A percentile compares a stretch with the other conserved stretches of the same genome.
Evolutionary conservation across 495 filamentous ascomycete genomes (phyloP).

Genomic region (Penicillium coprophilum): DNA sequence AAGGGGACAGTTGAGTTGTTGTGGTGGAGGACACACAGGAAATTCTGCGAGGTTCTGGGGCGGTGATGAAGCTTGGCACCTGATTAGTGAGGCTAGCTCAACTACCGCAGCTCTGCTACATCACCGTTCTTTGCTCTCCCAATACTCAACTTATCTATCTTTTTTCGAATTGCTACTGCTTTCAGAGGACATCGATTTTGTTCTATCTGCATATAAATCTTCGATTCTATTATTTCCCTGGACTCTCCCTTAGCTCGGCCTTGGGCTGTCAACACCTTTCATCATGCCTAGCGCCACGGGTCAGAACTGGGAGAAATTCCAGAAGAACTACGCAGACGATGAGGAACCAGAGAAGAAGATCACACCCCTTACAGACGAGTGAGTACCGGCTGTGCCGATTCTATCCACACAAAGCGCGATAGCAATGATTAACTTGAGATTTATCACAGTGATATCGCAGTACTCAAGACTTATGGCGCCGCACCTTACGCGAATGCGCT

Average conservation of each 20-base stretch:
- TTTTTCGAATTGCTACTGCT: slow-evolving; percentile 19
- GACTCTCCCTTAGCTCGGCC: slow-evolving; percentile 22
- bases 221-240: slow-evolving; percentile 13
- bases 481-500: slow-evolving; percentile 89
- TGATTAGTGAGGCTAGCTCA: slow-evolving; percentile 45
- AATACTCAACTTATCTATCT: slow-evolving; percentile 21
- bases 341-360: slow-evolving; percentile 99
- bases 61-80: slow-evolving; percentile 48
- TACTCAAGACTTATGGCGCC: slow-evolving; percentile 97
- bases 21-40: slow-evolving; percentile 39
- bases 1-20: slow-evolving; percentile 27
- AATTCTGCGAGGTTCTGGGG: slow-evolving; percentile 60
- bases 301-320: slow-evolving; percentile 95
- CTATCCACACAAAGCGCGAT: slow-evolving; percentile 8
- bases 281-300: slow-evolving; percentile 90
- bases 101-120: slow-evolving; percentile 34
- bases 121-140: slow-evolving; percentile 27
- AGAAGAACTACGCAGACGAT: slow-evolving; percentile 93
- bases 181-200: slow-evolving; percentile 1
- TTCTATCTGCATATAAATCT: slow-evolving; percentile 1
- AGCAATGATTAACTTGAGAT: slow-evolving; percentile 27
- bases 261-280: slow-evolving; percentile 37
- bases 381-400: slow-evolving; percentile 36
- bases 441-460: slow-evolving; percentile 83
- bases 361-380: slow-evolving; percentile 93